Base-by-base conservation (phyloP, 108 stramenopile species). In the Skeletonema tropicum region DNA sequence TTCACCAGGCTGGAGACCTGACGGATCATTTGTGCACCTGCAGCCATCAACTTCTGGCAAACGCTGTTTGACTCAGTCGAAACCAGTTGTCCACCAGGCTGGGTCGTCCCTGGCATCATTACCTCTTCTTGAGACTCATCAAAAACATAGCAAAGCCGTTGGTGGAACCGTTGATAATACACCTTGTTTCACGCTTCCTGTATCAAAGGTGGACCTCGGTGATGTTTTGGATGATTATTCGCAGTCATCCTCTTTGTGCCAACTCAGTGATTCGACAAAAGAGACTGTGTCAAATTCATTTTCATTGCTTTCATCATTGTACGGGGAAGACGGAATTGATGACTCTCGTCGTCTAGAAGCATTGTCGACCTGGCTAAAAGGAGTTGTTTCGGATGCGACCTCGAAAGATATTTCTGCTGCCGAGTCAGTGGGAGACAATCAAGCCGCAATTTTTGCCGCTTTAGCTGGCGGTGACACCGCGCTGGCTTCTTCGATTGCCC, bases 1-100 rank as follows among this genome's bases (percentile, higher is more conserved):
- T 29, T 72, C 26, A 33, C 19, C 60, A 79, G 80, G 85, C 14
- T 95, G 91, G 92, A 77, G 66, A 39, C 91, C 89, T 31, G 86
- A 93, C 84, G 94, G 92, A 14, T 92, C 92, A 15, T 87, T 92
- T 67, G 73, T 83, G 52, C 82, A 70, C 42, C 41, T 64, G 30
- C 52, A 69, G 45, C 52, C 45, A 30, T 25, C 60, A 31, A 55
- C 45, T 38, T 14, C 71, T 26, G 65, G 70, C 11, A 15, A 29
- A 60, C 75, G 68, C 21, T 55, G 69, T 30, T 32, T 73, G 33
- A 66, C 59, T 31, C 75, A 74, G 64, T 63, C 67, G 14, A 79
- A 65, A 66, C 83, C 83, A 12, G 48, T 42, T 21, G 17, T 83
- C n/a, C 7, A 55, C 9, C 6, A 55, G 52, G 52, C 21, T 23